A percentile compares a stretch with the other conserved stretches of the same genome.
These are phyloP conservation scores for Prunus mume DNA, from an alignment of 306 rosid species.

Conservation along the genomic window DNA sequence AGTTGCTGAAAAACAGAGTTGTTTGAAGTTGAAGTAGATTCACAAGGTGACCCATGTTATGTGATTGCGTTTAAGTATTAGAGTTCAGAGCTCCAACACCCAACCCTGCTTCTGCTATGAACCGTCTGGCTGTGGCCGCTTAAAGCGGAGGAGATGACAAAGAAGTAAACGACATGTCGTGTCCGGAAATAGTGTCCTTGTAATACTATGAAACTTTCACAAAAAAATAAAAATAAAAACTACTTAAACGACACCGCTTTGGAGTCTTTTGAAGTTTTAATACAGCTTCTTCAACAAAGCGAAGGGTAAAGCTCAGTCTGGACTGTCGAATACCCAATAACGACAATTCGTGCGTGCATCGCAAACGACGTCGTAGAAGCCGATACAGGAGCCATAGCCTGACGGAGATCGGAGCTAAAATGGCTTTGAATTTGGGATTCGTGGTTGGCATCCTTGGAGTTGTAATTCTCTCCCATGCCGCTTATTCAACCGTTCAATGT, in stretches of 20 bases:
- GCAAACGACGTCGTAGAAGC: conserved; percentile 8
- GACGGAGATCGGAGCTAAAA: conserved; percentile 22
- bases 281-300: conserved; percentile 10
- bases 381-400: conserved; percentile 14
- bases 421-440: conserved; percentile 35
- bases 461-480: conserved; percentile 61
- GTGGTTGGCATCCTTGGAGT: conserved; percentile 55
- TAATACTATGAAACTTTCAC: no score
- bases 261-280: neutral
- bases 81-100: neutral
- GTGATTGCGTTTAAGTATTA: neutral
- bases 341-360: neutral
- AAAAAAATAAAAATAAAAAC: neutral
- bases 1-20: neutral
- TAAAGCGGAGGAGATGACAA: neutral
- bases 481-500: conserved; percentile 78
- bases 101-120: neutral
- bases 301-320: neutral
- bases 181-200: neutral
- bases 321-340: neutral
- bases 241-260: neutral
- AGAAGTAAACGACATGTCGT: neutral
- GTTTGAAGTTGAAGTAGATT: neutral
- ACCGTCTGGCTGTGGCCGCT: neutral
- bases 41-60: conserved; percentile 5